Percentiles rank a stretch among this genome's conserved stretches.
Evolutionary conservation across 352 stramenopile species (phyloP).

Genomic region (Globisporangium megalacanthum): DNA sequence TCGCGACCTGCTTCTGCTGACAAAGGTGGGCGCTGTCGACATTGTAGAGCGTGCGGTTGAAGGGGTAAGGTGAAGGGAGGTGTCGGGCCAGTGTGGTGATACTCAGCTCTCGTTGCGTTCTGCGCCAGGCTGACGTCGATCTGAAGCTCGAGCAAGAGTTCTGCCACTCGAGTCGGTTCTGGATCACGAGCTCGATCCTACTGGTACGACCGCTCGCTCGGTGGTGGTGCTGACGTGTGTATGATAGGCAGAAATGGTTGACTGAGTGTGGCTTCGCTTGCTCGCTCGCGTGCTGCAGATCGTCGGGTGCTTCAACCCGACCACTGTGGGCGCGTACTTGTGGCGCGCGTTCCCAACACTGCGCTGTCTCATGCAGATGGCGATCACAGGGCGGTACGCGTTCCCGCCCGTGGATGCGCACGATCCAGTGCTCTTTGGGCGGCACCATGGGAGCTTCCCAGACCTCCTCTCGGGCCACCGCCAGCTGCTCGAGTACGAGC

Average conservation of each 20-base stretch:
- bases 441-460: conserved; percentile 41
- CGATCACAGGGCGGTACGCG: conserved; percentile 68
- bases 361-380: conserved; percentile 81
- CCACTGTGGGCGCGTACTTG: conserved; percentile 67
- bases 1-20: conserved; percentile 49
- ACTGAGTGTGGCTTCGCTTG: not conserved
- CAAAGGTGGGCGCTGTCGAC: conserved; percentile 29
- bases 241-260: not conserved
- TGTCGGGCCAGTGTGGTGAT: not conserved
- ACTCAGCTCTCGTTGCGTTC: conserved; percentile 3
- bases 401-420: conserved; percentile 55
- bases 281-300: conserved; percentile 14
- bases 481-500: conserved; percentile 68
- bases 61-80: not conserved
- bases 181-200: conserved; percentile 82
- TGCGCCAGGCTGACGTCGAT: conserved; percentile 39
- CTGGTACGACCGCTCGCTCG: conserved; percentile 31
- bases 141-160: conserved; percentile 71
- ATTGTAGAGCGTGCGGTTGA: not conserved
- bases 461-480: conserved; percentile 54
- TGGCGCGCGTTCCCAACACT: conserved; percentile 74
- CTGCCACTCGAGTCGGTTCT: conserved; percentile 74
- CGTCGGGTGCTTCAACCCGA: conserved; percentile 67
- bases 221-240: not conserved
- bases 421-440: conserved; percentile 61